Conservation (phyloP, 176 grass and related monocot species). For the Carex kokanica region DNA sequence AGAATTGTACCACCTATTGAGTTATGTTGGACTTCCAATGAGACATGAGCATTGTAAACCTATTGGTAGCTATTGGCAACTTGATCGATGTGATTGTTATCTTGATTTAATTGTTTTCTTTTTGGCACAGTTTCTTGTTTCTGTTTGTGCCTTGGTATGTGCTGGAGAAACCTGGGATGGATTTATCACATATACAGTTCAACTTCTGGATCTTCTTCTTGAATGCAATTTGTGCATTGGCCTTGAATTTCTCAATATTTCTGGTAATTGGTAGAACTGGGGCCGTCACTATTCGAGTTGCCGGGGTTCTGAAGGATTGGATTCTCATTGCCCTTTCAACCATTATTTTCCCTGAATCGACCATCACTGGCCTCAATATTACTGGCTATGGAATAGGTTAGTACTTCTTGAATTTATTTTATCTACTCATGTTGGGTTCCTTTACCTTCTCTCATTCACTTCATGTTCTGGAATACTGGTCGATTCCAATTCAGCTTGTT, state of each 20-base stretch:
- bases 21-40: neutral
- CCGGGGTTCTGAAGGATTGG: slow-evolving; percentile 98
- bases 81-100: neutral
- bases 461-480: too few species aligned
- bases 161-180: slow-evolving; percentile 89
- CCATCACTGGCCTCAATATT: slow-evolving; percentile 96
- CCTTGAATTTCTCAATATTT: slow-evolving; percentile 99
- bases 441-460: too few species aligned
- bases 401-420: slow-evolving; percentile 15
- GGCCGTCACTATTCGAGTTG: slow-evolving; percentile 94
- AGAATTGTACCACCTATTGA: neutral
- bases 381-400: slow-evolving; percentile 92
- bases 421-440: neutral
- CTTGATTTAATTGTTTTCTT: slow-evolving; percentile 26
- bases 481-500: too few species aligned
- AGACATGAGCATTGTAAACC: neutral
- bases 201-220: slow-evolving; percentile 95
- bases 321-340: slow-evolving; percentile 98
- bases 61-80: neutral
- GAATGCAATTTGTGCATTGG: slow-evolving; percentile 89
- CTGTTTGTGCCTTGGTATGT: slow-evolving; percentile 95
- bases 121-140: slow-evolving; percentile 81
- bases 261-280: slow-evolving; percentile 97
- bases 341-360: slow-evolving; percentile 91
- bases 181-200: slow-evolving; percentile 81